phyloP scores from a whole-genome alignment of 2,329 filamentous ascomycete species.

The Metarhizium album region DNA sequence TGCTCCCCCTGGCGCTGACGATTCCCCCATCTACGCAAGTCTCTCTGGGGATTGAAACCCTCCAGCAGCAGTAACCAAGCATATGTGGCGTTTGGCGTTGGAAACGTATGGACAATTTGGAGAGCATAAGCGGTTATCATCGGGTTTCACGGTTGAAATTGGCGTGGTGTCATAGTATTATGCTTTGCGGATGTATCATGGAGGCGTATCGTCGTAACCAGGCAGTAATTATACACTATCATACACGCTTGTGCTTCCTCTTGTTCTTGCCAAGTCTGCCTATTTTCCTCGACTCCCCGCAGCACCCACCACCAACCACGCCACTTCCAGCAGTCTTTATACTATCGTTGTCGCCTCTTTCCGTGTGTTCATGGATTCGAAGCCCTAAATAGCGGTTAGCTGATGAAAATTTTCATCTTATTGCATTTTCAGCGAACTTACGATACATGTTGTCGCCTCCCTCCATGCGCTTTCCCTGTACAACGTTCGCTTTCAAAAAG shows the following conservation, averaged over 20 bases:
- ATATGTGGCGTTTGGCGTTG: constrained; percentile 20
- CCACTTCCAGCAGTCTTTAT: constrained; percentile 52
- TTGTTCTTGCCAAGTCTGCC: neutral
- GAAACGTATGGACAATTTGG: neutral
- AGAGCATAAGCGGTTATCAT: constrained; percentile 4
- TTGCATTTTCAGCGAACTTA: constrained; percentile 29
- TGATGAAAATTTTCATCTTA: neutral
- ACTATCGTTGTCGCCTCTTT: constrained; percentile 86
- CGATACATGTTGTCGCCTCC: constrained; percentile 42
- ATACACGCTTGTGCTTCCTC: constrained; percentile 14
- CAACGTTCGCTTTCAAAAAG: constrained; percentile 73
- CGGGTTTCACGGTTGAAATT: neutral
- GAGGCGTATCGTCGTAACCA: constrained; percentile 5
- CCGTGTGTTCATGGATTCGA: constrained; percentile 81
- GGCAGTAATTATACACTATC: constrained; percentile 7
- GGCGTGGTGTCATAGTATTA: neutral
- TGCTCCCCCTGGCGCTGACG: constrained; percentile 66
- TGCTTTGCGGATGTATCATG: constrained; percentile 11
- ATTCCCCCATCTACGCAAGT: constrained; percentile 71
- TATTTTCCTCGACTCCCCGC: constrained; percentile 9
- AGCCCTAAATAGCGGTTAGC: constrained; percentile 44
- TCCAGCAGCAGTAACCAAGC: constrained; percentile 7
- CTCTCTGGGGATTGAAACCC: constrained; percentile 60
- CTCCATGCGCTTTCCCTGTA: constrained; percentile 59
- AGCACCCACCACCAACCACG: constrained; percentile 21